A percentile compares a stretch with the other conserved stretches of the same genome.
These are phyloP conservation scores for Candida gorgasii DNA, from an alignment of 805 yeast genomes.

Conservation along the genomic window DNA sequence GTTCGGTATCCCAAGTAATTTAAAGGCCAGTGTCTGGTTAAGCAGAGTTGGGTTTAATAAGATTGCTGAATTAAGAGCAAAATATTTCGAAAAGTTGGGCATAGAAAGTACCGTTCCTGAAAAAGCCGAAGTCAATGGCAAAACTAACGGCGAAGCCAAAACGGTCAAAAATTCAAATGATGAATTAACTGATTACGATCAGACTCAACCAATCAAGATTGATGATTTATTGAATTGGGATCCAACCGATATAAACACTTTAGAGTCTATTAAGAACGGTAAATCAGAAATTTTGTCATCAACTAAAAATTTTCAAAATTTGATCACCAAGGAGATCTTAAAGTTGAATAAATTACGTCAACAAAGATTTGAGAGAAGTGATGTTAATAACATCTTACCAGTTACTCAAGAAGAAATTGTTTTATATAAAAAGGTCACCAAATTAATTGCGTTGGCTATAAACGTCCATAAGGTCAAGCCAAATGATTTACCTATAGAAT, in stretches of 20 bases:
- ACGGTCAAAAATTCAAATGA: conserved; percentile 7
- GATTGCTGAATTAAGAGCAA: conserved; percentile 26
- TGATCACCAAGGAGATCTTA: conserved; percentile 33
- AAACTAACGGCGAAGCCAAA: conserved; percentile 4
- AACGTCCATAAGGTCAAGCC: conserved; percentile 28
- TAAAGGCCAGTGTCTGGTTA: conserved; percentile 39
- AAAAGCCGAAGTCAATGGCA: conserved; percentile 11
- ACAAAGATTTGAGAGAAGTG: conserved; percentile 35
- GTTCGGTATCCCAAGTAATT: conserved; percentile 30
- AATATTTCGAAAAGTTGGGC: conserved; percentile 16
- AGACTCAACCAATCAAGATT: conserved; percentile 11
- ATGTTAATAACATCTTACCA: conserved; percentile 22
- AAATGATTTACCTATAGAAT: conserved; percentile 25
- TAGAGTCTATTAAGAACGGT: conserved; percentile 28
- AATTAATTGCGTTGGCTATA: conserved; percentile 33
- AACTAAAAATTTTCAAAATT: conserved; percentile 32
- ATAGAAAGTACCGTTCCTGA: conserved; percentile 11
- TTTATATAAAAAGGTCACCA: conserved; percentile 31
- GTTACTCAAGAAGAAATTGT: conserved; percentile 29
- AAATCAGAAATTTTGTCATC: conserved; percentile 24
- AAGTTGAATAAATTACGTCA: conserved; percentile 42
- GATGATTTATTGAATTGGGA: conserved; percentile 35
- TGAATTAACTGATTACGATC: conserved; percentile 14
- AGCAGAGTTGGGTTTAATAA: conserved; percentile 38
- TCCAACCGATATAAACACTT: conserved; percentile 29